Conservation (phyloP, 345 rosid genomes). For the Hibiscus tridactylites region DNA sequence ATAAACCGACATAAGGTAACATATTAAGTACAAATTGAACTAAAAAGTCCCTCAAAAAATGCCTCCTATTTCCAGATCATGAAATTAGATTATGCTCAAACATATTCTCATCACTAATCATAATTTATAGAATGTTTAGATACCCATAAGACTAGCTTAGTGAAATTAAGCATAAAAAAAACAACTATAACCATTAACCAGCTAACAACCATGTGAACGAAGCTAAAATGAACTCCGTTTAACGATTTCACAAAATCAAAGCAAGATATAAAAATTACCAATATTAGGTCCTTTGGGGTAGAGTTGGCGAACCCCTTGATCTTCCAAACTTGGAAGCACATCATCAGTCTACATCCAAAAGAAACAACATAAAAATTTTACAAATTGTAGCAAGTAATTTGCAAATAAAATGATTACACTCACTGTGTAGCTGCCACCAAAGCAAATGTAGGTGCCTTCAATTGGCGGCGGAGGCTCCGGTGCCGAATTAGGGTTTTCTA, state of each 20-base stretch:
- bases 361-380: background rate
- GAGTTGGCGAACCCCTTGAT: slow-evolving; percentile 77
- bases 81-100: too few relatives aligned
- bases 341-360: slow-evolving; percentile 51
- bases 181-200: too few relatives aligned
- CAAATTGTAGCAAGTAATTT: background rate
- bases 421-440: slow-evolving; percentile 73
- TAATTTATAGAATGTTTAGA: too few relatives aligned
- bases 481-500: slow-evolving; percentile 52
- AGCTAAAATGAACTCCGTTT: background rate
- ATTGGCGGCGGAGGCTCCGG: slow-evolving; percentile 77
- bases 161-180: too few relatives aligned
- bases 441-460: slow-evolving; percentile 70
- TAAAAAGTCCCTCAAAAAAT: background rate
- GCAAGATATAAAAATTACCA: slow-evolving; percentile 28
- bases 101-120: too few relatives aligned
- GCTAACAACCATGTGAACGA: too few relatives aligned
- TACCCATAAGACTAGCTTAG: too few relatives aligned
- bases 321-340: slow-evolving; percentile 87
- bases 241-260: background rate
- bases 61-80: too few relatives aligned
- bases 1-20: background rate
- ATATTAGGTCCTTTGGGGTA: slow-evolving; percentile 62
- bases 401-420: background rate
- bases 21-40: too few relatives aligned